phyloP scores from a whole-genome alignment of 225 moss, liverwort and hornwort species.

The Asterella californica region DNA sequence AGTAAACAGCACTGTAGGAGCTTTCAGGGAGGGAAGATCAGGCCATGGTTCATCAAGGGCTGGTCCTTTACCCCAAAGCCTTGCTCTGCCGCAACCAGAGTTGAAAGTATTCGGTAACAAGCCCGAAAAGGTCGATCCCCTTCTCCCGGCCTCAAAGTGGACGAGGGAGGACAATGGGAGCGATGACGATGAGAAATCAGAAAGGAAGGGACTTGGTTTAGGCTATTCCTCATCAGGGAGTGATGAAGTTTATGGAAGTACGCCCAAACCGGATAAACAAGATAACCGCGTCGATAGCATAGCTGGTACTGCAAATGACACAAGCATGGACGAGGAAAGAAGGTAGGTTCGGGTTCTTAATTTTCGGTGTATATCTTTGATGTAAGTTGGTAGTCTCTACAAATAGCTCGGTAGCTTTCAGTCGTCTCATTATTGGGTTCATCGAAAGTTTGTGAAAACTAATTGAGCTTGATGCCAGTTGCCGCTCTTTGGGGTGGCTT shows the following conservation, averaged over 20 bases:
- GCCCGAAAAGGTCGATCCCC: constrained; percentile 63
- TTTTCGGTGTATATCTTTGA: neutral
- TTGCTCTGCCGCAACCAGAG: constrained; percentile 65
- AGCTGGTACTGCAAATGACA: constrained; percentile 62
- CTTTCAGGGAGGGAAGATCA: constrained; percentile 25
- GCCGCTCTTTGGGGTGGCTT: neutral
- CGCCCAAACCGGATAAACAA: constrained; percentile 63
- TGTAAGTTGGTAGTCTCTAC: neutral
- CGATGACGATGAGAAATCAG: constrained; percentile 73
- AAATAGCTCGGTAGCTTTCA: neutral
- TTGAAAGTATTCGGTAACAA: constrained; percentile 64
- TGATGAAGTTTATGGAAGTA: constrained; percentile 63
- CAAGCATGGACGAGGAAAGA: constrained; percentile 90
- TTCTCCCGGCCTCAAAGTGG: constrained; percentile 97
- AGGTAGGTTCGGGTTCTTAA: constrained; percentile 40
- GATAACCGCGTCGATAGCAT: constrained; percentile 53
- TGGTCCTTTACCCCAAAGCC: constrained; percentile 40
- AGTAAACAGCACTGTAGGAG: constrained; percentile 36
- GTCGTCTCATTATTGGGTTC: neutral
- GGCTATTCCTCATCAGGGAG: constrained; percentile 92
- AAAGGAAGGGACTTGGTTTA: constrained; percentile 74
- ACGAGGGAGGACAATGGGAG: constrained; percentile 87
- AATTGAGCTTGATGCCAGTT: too few relatives aligned
- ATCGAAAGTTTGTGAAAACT: too few relatives aligned
- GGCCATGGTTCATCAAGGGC: constrained; percentile 26